A percentile compares a stretch with the other conserved stretches of the same genome.
These are phyloP conservation scores for Curvularia spicifera DNA, from an alignment of 2,329 filamentous ascomycete genomes.

Conservation along the genomic window DNA sequence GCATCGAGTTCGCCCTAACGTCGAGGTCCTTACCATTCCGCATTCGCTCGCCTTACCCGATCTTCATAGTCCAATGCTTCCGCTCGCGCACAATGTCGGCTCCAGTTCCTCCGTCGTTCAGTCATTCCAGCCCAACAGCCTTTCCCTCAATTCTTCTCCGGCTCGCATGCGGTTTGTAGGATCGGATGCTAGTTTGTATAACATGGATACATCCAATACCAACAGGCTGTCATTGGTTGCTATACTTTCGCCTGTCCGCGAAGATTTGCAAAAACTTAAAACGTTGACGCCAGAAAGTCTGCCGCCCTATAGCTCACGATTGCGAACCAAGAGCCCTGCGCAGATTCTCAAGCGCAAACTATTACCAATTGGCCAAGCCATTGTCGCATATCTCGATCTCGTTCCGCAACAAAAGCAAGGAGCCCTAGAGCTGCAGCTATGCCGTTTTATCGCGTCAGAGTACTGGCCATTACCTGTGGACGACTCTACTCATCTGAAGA, in stretches of 20 bases:
- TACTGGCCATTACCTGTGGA: constrained; percentile 27
- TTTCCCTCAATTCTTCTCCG: background rate
- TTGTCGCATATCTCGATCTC: constrained; percentile 7
- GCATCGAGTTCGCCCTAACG: background rate
- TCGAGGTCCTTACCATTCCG: background rate
- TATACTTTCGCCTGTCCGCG: constrained; percentile 17
- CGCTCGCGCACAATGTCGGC: background rate
- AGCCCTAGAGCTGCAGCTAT: constrained; percentile 22
- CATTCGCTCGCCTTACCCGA: background rate
- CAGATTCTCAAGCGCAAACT: constrained; percentile 27
- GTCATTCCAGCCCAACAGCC: background rate
- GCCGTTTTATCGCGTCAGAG: constrained; percentile 21
- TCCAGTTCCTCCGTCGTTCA: background rate
- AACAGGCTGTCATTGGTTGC: background rate
- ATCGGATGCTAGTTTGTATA: background rate
- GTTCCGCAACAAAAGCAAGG: constrained; percentile 8
- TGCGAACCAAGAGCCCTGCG: constrained; percentile 17
- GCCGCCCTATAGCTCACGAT: constrained; percentile 10
- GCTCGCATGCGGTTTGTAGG: background rate
- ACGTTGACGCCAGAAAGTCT: constrained; percentile 12
- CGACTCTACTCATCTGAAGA: constrained; percentile 18
- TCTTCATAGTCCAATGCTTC: constrained; percentile 9
- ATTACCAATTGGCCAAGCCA: constrained; percentile 23
- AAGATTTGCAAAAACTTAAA: constrained; percentile 19
- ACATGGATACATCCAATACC: background rate